phyloP scores from a whole-genome alignment of 495 filamentous ascomycete species.

The Podospora bellae-mahoneyi region DNA sequence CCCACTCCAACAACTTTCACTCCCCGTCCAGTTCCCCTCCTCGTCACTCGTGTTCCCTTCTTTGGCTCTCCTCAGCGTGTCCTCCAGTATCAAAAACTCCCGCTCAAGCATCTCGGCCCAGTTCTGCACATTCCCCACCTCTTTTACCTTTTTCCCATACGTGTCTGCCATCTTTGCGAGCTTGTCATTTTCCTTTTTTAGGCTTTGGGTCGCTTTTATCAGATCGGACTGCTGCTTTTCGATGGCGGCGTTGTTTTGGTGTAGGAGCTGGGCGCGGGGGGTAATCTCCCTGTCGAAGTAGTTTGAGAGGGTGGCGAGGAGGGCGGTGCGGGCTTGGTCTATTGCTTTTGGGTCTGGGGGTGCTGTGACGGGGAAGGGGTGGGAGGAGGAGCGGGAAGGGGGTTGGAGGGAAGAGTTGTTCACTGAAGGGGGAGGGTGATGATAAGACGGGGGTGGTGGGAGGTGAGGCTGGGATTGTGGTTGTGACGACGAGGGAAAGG shows the following conservation, averaged over 20 bases:
- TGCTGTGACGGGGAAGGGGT: background rate
- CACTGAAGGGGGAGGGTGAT: too few species aligned
- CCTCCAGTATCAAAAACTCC: conserved; percentile 83
- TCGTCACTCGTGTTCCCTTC: conserved; percentile 30
- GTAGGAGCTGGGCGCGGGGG: conserved; percentile 70
- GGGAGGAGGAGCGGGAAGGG: background rate
- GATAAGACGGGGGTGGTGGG: background rate
- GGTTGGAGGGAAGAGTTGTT: too few species aligned
- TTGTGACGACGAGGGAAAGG: background rate
- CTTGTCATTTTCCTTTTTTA: conserved; percentile 69
- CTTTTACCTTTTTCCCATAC: conserved; percentile 72
- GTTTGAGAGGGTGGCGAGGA: conserved; percentile 73
- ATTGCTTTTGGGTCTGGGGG: conserved; percentile 18
- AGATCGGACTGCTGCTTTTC: conserved; percentile 70
- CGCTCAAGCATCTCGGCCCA: conserved; percentile 96
- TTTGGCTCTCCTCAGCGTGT: conserved; percentile 67
- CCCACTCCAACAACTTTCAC: background rate
- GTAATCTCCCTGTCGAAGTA: conserved; percentile 69
- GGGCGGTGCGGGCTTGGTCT: conserved; percentile 67
- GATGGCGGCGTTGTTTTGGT: conserved; percentile 67
- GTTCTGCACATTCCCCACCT: conserved; percentile 94
- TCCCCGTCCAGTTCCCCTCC: conserved; percentile 12
- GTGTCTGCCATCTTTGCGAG: conserved; percentile 65
- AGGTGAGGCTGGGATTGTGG: background rate
- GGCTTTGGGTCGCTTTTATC: conserved; percentile 56